These are phyloP conservation scores for Beta vulgaris DNA, from an alignment of 148 eudicot genomes.

Conservation along the genomic window DNA sequence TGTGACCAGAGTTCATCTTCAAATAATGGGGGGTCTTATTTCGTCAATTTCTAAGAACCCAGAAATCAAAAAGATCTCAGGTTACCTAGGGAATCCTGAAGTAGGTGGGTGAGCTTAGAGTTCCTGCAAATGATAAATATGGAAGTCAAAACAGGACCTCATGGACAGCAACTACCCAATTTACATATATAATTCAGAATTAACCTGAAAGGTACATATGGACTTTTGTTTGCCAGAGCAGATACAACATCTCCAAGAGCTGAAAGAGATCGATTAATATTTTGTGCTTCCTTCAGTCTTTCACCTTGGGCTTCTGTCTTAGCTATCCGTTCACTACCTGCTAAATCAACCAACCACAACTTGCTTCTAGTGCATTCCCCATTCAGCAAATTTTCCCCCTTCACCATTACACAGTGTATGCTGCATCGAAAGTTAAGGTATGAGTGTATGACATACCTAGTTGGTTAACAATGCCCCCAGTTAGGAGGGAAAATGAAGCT, in stretches of 20 bases:
- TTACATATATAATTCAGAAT: background rate
- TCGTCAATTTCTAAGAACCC: background rate
- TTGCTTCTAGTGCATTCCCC: conserved; percentile 94
- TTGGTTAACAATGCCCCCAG: background rate
- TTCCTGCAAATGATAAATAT: conserved; percentile 47
- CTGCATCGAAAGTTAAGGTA: conserved; percentile 39
- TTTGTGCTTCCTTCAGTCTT: conserved; percentile 82
- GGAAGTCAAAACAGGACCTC: conserved; percentile 2
- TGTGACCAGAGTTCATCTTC: background rate
- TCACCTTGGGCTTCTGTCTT: conserved; percentile 95
- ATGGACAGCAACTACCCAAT: background rate
- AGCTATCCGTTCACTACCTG: conserved; percentile 91
- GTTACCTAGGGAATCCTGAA: conserved; percentile 95
- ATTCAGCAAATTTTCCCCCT: conserved; percentile 72
- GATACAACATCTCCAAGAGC: conserved; percentile 96
- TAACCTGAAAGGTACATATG: conserved; percentile 84
- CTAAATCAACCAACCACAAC: conserved; percentile 87
- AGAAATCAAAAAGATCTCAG: conserved; percentile 3
- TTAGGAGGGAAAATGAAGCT: background rate
- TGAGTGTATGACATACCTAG: background rate
- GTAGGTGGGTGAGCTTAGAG: conserved; percentile 95
- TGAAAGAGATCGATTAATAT: conserved; percentile 86
- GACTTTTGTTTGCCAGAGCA: conserved; percentile 79
- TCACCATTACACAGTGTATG: conserved; percentile 94
- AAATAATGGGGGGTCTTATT: background rate